These are phyloP conservation scores for Schizochytrium sp. DNA, from an alignment of 108 stramenopile genomes.

Conservation along the genomic window DNA sequence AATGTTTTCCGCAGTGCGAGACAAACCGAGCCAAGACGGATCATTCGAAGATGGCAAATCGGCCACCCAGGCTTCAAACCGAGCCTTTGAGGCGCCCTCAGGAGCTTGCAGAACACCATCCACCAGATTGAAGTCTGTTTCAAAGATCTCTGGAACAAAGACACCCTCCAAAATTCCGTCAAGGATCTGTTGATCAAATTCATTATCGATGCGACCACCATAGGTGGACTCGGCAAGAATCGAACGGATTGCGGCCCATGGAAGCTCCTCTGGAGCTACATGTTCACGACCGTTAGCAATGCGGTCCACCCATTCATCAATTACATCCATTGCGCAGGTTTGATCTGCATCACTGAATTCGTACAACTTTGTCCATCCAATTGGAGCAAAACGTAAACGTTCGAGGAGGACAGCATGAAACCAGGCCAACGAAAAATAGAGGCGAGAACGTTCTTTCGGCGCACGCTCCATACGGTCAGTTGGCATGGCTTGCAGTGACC, in stretches of 20 bases:
- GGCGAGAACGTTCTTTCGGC: slow-evolving; percentile 81
- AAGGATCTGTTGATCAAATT: slow-evolving; percentile 38
- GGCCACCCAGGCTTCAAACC: slow-evolving; percentile 61
- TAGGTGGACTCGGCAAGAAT: slow-evolving; percentile 73
- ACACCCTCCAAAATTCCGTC: neutral
- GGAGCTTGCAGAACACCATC: neutral
- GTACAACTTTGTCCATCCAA: slow-evolving; percentile 93
- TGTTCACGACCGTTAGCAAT: slow-evolving; percentile 59
- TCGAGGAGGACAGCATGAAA: slow-evolving; percentile 95
- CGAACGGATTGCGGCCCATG: slow-evolving; percentile 74
- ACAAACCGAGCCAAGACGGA: slow-evolving; percentile 65
- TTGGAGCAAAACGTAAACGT: slow-evolving; percentile 91
- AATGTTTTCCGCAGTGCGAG: slow-evolving; percentile 62
- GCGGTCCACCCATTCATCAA: slow-evolving; percentile 74
- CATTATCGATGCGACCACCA: slow-evolving; percentile 71
- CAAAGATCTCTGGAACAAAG: slow-evolving; percentile 50
- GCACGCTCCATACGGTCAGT: slow-evolving; percentile 68
- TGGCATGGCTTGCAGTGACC: slow-evolving; percentile 87
- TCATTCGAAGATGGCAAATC: slow-evolving; percentile 56
- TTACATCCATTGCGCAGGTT: slow-evolving; percentile 82
- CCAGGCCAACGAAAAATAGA: slow-evolving; percentile 93
- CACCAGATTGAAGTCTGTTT: slow-evolving; percentile 28
- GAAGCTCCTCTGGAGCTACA: slow-evolving; percentile 69
- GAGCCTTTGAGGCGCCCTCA: slow-evolving; percentile 33
- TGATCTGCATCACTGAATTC: slow-evolving; percentile 97